Percentiles rank a stretch among this genome's conserved stretches.
These are phyloP conservation scores for Mycena kentingensis DNA, from an alignment of 768 basidiomycete species.

Conservation along the genomic window DNA sequence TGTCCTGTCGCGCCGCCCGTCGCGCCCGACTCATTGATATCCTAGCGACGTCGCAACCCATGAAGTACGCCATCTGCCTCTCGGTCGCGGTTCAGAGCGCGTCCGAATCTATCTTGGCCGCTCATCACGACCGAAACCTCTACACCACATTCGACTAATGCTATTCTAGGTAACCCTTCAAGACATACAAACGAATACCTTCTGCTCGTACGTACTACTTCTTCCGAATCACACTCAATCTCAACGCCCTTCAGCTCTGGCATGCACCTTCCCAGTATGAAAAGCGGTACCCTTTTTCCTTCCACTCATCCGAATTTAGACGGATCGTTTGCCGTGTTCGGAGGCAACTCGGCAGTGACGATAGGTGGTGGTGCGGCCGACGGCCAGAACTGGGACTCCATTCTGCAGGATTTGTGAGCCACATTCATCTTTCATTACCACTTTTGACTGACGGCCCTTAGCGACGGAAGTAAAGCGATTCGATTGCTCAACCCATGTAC, in stretches of 20 bases:
- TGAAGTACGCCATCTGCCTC: too few species aligned
- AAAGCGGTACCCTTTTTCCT: not conserved
- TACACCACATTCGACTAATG: too few species aligned
- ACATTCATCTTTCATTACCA: slow-evolving; percentile 65
- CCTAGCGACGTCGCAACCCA: slow-evolving; percentile 64
- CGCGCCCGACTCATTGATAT: not conserved
- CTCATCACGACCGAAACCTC: too few species aligned
- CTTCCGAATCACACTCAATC: not conserved
- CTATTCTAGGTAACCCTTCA: too few species aligned
- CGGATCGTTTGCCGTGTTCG: slow-evolving; percentile 69
- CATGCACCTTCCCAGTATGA: slow-evolving; percentile 74
- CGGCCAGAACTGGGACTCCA: slow-evolving; percentile 44
- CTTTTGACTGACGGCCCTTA: too few species aligned
- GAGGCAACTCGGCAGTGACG: slow-evolving; percentile 75
- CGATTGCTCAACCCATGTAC: slow-evolving; percentile 81
- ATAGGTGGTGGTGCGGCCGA: slow-evolving; percentile 45
- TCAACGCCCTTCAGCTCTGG: slow-evolving; percentile 44
- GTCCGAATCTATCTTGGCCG: too few species aligned
- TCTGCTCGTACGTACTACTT: slow-evolving; percentile 54
- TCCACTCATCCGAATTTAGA: not conserved
- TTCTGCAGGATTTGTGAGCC: slow-evolving; percentile 37
- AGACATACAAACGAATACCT: slow-evolving; percentile 73
- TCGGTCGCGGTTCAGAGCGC: too few species aligned
- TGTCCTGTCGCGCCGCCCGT: not conserved
- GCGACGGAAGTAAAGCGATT: slow-evolving; percentile 77